Base-by-base conservation (phyloP, 2,329 filamentous ascomycete species). In the Colletotrichum sansevieriae region DNA sequence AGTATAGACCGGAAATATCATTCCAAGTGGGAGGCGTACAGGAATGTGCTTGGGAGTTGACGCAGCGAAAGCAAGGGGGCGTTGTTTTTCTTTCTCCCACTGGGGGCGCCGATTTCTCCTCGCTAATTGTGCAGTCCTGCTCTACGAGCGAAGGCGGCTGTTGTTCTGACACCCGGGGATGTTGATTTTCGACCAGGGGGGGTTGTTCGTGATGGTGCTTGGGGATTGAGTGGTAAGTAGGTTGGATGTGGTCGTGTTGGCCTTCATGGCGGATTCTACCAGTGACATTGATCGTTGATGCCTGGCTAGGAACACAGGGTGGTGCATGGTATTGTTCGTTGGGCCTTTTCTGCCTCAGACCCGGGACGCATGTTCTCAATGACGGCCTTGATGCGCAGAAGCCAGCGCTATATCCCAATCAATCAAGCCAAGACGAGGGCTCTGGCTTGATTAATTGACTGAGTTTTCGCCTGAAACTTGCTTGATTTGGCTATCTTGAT, bases 121-220 rank as follows among this genome's bases (percentile, higher is more conserved):
- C 12, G n/a, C 37, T 0, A 39, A 44, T 13, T 5, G 54, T 3
- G 54, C 29, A 29, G 37, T 15, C 1, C 37, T 39, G 37, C 37
- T 39, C 37, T 15, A 15, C 37, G 9, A 13, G 51, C n/a, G 51
- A 29, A 33, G 63, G 66, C 6, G 67, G 56, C 3, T 62, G 47
- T 3, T 67, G 22, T 10, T 57, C 49, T 11, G 63, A 58, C 15
- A 57, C 2, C 0, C 10, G 12, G 9, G 56, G 56, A 3, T 57
- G 47, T 13, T 69, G 63, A 3, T 70, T 44, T 1, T 57, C 63
- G 51, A 52, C 18, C 5, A 29, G 39, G 41, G 2, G 66, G 22
- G 56, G 51, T 20, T 29, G 29, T 29, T 29, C 8, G 6, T 29
- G 29, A 29, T 29, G 29, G 29, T 29, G 29, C 29, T 29, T 29